Evolutionary conservation across 2,329 filamentous ascomycete genomes (phyloP).

Genomic region (Venturia oleaginea): DNA sequence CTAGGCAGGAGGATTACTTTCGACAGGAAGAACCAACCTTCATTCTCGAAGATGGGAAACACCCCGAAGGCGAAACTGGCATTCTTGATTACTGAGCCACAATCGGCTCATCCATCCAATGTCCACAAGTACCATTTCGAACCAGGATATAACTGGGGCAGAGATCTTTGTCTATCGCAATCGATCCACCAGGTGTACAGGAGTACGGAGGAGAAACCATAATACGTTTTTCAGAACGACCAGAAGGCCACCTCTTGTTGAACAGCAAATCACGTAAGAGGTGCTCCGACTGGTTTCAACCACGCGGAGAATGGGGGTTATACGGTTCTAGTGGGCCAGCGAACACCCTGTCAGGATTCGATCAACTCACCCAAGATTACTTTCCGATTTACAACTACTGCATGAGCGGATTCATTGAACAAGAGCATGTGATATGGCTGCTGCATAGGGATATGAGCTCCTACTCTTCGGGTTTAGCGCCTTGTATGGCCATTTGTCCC

Average conservation of each 20-base stretch:
- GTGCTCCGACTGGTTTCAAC: neutral
- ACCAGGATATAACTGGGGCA: too few species aligned
- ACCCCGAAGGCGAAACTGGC: conserved; percentile 36
- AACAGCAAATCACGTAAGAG: neutral
- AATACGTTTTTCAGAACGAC: neutral
- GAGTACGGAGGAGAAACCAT: neutral
- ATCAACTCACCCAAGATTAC: neutral
- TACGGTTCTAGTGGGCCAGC: neutral
- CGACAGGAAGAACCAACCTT: conserved; percentile 68
- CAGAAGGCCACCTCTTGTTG: neutral
- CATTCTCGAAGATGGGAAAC: conserved; percentile 24
- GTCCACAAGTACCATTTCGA: too few species aligned
- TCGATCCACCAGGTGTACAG: neutral
- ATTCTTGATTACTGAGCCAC: conserved; percentile 36
- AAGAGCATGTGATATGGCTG: neutral
- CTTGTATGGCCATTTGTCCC: neutral
- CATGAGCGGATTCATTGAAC: neutral
- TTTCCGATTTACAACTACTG: neutral
- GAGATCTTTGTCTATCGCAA: neutral
- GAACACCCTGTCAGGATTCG: neutral
- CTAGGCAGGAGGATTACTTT: conserved; percentile 67
- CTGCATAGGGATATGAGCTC: neutral
- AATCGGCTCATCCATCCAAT: neutral
- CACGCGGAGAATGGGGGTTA: neutral
- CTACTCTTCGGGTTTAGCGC: neutral